phyloP scores from a whole-genome alignment of 805 yeast species.

The Zygoascus flipseniorum region DNA sequence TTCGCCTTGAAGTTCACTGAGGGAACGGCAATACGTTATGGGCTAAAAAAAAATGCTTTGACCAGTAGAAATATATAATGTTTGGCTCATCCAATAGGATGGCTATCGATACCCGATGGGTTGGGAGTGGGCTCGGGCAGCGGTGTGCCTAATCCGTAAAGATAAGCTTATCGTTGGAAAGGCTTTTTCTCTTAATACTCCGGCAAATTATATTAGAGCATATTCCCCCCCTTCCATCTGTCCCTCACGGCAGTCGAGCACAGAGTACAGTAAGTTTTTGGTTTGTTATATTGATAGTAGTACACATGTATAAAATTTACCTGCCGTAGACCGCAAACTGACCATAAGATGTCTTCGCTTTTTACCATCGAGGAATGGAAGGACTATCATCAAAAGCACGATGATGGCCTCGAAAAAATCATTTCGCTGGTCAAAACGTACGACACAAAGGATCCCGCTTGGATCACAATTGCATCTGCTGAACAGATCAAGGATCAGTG shows the following conservation, averaged over 20 bases:
- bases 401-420: constrained; percentile 48
- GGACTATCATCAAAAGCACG: constrained; percentile 50
- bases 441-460: constrained; percentile 62
- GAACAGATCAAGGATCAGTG: constrained; percentile 70
- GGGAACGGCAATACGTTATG: no score
- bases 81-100: no score
- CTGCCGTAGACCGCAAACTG: neutral
- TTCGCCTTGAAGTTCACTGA: no score
- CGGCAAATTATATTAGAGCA: neutral
- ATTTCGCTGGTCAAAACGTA: constrained; percentile 28
- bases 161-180: neutral
- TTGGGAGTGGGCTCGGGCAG: no score
- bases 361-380: constrained; percentile 83
- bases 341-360: constrained; percentile 34
- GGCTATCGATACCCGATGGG: no score
- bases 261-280: no score
- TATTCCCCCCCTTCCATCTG: neutral
- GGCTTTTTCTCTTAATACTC: neutral
- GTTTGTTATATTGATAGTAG: no score
- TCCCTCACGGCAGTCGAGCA: no score
- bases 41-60: no score
- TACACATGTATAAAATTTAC: no score
- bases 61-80: no score
- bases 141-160: neutral
- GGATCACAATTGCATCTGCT: constrained; percentile 71